Percentiles rank a stretch among this genome's conserved stretches.
These are phyloP conservation scores for Chalciporus sp. DNA, from an alignment of 1,284 basidiomycete species.

Conservation along the genomic window DNA sequence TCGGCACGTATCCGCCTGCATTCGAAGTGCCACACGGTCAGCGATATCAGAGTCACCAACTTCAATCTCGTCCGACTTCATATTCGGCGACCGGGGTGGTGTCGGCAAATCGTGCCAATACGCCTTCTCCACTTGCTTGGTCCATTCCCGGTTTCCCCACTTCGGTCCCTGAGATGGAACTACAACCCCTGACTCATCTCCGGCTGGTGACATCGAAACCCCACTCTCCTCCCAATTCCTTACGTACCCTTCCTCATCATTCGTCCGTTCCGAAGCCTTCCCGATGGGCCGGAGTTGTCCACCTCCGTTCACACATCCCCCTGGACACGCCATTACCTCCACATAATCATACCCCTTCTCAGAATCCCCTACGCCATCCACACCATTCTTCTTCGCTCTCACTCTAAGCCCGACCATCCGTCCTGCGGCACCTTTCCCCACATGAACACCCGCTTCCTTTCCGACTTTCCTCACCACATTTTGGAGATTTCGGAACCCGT, in stretches of 20 bases:
- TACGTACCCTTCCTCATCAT: slow-evolving; percentile 63
- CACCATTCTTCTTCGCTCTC: slow-evolving; percentile 36
- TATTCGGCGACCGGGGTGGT: slow-evolving; percentile 49
- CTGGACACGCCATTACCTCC: slow-evolving; percentile 99
- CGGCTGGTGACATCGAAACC: slow-evolving; percentile 34
- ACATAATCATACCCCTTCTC: slow-evolving; percentile 86
- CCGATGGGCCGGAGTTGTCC: slow-evolving; percentile 79
- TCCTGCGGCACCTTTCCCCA: slow-evolving; percentile 68
- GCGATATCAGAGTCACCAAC: slow-evolving; percentile 21
- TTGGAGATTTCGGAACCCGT: slow-evolving; percentile 97
- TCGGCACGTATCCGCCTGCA: slow-evolving; percentile 43
- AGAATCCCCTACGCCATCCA: slow-evolving; percentile 31
- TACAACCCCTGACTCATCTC: slow-evolving; percentile 43
- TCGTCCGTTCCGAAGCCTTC: slow-evolving; percentile 32
- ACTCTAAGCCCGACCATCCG: slow-evolving; percentile 43
- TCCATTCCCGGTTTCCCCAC: slow-evolving; percentile 82
- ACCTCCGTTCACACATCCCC: slow-evolving; percentile 97
- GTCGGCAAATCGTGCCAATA: slow-evolving; percentile 70
- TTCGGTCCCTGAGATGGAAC: slow-evolving; percentile 42
- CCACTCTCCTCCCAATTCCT: slow-evolving; percentile 58
- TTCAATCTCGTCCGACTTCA: slow-evolving; percentile 10
- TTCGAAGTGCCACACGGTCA: slow-evolving; percentile 46
- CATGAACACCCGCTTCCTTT: slow-evolving; percentile 78
- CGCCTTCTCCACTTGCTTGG: slow-evolving; percentile 69
- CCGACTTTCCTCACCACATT: slow-evolving; percentile 95